Percentiles rank a stretch among this genome's conserved stretches.
Evolutionary conservation across 495 filamentous ascomycete genomes (phyloP).

Genomic region (Annulohypoxylon nitens): DNA sequence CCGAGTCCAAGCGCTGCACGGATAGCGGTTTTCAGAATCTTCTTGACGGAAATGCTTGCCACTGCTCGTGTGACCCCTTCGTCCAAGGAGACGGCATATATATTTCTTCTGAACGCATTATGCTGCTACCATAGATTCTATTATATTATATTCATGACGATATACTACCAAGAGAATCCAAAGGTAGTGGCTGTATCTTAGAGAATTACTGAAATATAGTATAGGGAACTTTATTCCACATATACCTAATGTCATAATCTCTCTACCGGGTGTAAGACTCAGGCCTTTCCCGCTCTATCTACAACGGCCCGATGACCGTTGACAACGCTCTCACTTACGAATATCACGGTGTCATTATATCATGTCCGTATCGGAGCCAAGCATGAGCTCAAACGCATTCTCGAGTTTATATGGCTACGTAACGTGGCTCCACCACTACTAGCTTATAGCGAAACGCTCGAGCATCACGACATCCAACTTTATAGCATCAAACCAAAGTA

Average conservation of each 20-base stretch:
- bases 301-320: not conserved
- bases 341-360: not conserved
- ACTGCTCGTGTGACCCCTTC: constrained; percentile 4
- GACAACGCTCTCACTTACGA: not conserved
- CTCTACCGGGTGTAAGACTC: not conserved
- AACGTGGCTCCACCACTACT: not conserved
- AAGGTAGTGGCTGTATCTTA: not conserved
- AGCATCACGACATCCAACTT: not conserved
- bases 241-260: not conserved
- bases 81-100: not conserved
- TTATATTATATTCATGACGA: not conserved
- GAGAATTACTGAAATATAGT: not conserved
- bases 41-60: constrained; percentile 2
- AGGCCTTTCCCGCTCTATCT: not conserved
- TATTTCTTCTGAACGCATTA: not conserved
- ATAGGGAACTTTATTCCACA: not conserved
- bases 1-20: not conserved
- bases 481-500: not conserved
- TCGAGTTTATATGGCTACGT: constrained; percentile 18
- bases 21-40: not conserved
- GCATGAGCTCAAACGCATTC: constrained; percentile 3
- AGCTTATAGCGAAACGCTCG: constrained; percentile 5
- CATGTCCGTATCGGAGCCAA: not conserved
- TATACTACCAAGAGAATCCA: not conserved
- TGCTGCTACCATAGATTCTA: not conserved